These are phyloP conservation scores for Alternaria ventricosa DNA, from an alignment of 2,329 filamentous ascomycete species.

Conservation along the genomic window DNA sequence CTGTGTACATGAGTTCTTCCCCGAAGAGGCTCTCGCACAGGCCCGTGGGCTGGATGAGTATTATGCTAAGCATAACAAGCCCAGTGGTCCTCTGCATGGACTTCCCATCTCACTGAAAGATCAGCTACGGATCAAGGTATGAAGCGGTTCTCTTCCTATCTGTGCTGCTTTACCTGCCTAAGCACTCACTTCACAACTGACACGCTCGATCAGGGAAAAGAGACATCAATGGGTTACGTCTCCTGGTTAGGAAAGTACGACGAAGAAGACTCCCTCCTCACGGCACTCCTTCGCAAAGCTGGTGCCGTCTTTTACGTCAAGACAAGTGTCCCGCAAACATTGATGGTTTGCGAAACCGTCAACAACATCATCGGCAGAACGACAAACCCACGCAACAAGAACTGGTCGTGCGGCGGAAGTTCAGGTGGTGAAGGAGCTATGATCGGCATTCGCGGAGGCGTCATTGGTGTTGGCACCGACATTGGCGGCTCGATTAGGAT, in stretches of 20 bases:
- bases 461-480: constrained; percentile 64
- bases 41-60: constrained; percentile 49
- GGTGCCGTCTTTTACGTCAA: constrained; percentile 58
- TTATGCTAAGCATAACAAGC: constrained; percentile 28
- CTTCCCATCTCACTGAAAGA: constrained; percentile 53
- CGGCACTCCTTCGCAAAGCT: neutral
- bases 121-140: constrained; percentile 49
- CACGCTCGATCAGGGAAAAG: constrained; percentile 34
- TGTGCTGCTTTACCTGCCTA: neutral
- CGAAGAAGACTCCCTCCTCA: neutral
- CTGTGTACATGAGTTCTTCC: constrained; percentile 52
- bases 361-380: constrained; percentile 60
- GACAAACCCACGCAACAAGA: constrained; percentile 61
- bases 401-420: constrained; percentile 59
- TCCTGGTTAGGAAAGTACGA: constrained; percentile 45
- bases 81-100: constrained; percentile 51
- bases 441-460: constrained; percentile 58
- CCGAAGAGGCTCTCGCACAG: constrained; percentile 46
- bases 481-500: constrained; percentile 62
- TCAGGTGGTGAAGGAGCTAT: constrained; percentile 65
- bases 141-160: no score
- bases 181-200: neutral
- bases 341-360: constrained; percentile 61
- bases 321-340: constrained; percentile 62
- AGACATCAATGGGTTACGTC: constrained; percentile 62